Base-by-base conservation (phyloP, 768 basidiomycete genomes). In the Mrakia hoshinonis region DNA sequence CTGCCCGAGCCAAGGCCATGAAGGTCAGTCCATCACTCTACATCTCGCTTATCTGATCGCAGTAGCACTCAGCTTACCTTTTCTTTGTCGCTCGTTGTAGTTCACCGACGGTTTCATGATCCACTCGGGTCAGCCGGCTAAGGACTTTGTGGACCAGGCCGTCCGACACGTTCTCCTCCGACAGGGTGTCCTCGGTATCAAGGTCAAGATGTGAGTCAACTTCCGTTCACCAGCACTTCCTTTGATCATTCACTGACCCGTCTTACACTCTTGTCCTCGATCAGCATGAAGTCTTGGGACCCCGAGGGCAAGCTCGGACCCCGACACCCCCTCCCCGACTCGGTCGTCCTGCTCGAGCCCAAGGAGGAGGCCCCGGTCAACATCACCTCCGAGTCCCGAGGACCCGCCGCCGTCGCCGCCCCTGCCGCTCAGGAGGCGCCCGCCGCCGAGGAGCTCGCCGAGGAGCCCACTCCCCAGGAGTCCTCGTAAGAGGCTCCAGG, bases 1-100 rank as follows among this genome's bases (percentile, higher is more conserved):
- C 95, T 75, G 96, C 96, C 75, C 93, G 95, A 85, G 96, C 96
- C 78, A 99, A 99, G 83, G 91, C 92, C 24, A 99, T 99, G 96
- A 99, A 99, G 72, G 72, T 73, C n/a, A n/a, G 72, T 73, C 11
- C 9, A 2, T 4, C n/a, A 12, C 34, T 60, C 51, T 1, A 18
- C 10, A 36, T 0, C 36, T 24, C 62, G 24, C 39, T 36, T n/a
- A n/a, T 64, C 29, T 66, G 29, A n/a, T n/a, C 31, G 46, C 12
- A 36, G n/a, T 18, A n/a, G 18, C 62, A 22, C 29, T 51, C 48
- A 10, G 51, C 58, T 62, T 18, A 58, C 62, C 36, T 15, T 5
- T 12, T 38, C 10, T 48, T 26, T 15, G 26, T 24, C 13, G 2
- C 51, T n/a, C 26, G 15, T 46, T 18, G 11, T 31, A 72, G 83